These are phyloP conservation scores for Ustilago xerochloae DNA, from an alignment of 1,284 basidiomycete species.

Conservation along the genomic window DNA sequence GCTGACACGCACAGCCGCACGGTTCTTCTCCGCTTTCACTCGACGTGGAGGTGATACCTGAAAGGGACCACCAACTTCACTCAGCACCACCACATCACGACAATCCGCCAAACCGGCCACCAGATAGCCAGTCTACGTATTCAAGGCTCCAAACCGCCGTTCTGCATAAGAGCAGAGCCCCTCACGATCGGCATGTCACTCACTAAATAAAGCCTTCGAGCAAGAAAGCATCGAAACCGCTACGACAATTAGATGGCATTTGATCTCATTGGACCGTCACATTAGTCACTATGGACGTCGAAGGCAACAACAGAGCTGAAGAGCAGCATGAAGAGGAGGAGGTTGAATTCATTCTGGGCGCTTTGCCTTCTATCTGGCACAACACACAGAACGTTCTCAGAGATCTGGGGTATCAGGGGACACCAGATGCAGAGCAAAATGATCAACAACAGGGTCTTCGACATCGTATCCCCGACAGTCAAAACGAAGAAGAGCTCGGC, in stretches of 20 bases:
- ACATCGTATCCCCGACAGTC: neutral
- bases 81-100: neutral
- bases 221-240: neutral
- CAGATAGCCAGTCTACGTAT: too few species aligned
- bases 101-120: neutral
- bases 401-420: conserved; percentile 31
- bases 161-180: neutral
- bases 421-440: neutral
- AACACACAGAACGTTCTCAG: conserved; percentile 40
- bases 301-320: conserved; percentile 7
- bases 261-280: neutral
- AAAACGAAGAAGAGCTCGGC: neutral
- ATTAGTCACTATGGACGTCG: conserved; percentile 15
- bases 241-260: neutral
- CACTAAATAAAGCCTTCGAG: neutral
- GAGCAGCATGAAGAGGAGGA: conserved; percentile 36
- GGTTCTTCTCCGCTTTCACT: conserved; percentile 10
- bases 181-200: neutral
- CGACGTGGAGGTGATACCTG: conserved; percentile 9
- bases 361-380: conserved; percentile 35
- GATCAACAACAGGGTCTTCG: conserved; percentile 10
- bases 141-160: neutral
- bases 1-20: conserved; percentile 2
- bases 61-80: neutral
- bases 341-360: conserved; percentile 43